Evolutionary conservation across 192 early-diverging fungal species (phyloP), one percentile per base, ranked within the genome.

Genomic region (Rhizoclosmatium globosum): DNA sequence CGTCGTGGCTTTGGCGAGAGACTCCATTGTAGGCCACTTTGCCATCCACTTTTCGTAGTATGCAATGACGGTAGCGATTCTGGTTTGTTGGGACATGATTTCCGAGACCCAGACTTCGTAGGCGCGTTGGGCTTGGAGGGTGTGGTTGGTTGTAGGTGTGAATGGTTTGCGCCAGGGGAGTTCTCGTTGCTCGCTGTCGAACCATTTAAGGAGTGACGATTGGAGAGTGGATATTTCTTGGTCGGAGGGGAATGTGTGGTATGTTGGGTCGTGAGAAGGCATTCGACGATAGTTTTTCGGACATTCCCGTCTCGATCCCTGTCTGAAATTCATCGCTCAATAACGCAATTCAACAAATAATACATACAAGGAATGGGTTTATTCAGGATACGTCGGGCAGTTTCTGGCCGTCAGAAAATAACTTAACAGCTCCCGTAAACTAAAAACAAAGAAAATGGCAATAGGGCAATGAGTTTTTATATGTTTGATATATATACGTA

Each of bases 41-140:
- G 72, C 64, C 83, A 94, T 91, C 93, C 93, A 94, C 15, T 41
- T 88, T 57, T 86, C 80, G 70, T 90, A 94, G 74, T 93, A 95
- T 1, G 83, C 84, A 4, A 90, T 90, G 1, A 93, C 92, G 3
- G 92, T 94, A 2, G 84, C 86, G 11, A 94, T 92, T 71, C 93
- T 92, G 0, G 94, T 95, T 64, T 86, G 94, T 76, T 95, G 94
- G n/a, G 91, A 80, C 94, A 95, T 95, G 43, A 95, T 90, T 81
- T 95, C 94, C n/a, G 85, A 87, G 2, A 95, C 89, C 94, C 94
- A 95, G 1, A 94, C 92, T 80, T 90, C 88, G 77, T 93, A 92
- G 1, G 89, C 89, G 2, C 88, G 83, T 74, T 92, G 88, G 2
- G 79, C 88, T 44, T 81, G 79, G 42, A 80, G 81, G 59, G 53